Evolutionary conservation across 2,329 filamentous ascomycete genomes (phyloP).

Genomic region (Cordyceps farinosa): DNA sequence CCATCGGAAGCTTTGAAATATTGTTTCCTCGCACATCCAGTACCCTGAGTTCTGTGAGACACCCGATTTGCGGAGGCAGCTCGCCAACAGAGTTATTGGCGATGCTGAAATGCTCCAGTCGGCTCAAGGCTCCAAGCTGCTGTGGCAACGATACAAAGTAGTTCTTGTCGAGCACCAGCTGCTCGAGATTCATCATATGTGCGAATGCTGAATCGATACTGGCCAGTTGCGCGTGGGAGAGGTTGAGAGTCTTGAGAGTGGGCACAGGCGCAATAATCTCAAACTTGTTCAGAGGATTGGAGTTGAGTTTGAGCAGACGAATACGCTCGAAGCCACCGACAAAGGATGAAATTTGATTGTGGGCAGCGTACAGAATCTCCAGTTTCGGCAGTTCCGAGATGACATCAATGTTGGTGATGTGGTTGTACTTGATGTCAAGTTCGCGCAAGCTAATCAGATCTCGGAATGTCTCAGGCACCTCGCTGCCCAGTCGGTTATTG

Average conservation of each 20-base stretch:
- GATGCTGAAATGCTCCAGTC: slow-evolving; percentile 88
- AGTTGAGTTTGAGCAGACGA: slow-evolving; percentile 81
- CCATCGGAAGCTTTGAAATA: slow-evolving; percentile 78
- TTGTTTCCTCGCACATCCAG: slow-evolving; percentile 94
- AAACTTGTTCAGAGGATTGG: slow-evolving; percentile 93
- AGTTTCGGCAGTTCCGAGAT: slow-evolving; percentile 80
- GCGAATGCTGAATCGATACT: slow-evolving; percentile 86
- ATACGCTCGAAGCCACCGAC: slow-evolving; percentile 83
- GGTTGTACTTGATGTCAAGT: slow-evolving; percentile 92
- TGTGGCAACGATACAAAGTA: slow-evolving; percentile 88
- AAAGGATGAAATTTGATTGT: slow-evolving; percentile 90
- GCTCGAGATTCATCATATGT: slow-evolving; percentile 81
- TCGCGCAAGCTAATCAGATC: slow-evolving; percentile 78
- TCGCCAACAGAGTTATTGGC: slow-evolving; percentile 85
- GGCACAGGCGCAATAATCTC: slow-evolving; percentile 74
- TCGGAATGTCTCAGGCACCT: slow-evolving; percentile 69
- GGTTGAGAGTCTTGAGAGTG: slow-evolving; percentile 79
- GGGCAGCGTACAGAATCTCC: slow-evolving; percentile 84
- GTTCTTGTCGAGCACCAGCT: slow-evolving; percentile 87
- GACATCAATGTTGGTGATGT: slow-evolving; percentile 81
- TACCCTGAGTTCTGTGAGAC: slow-evolving; percentile 76
- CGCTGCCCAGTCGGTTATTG: slow-evolving; percentile 81
- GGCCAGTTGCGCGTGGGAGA: slow-evolving; percentile 87
- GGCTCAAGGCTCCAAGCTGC: slow-evolving; percentile 78
- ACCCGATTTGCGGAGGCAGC: slow-evolving; percentile 83